Evolutionary conservation across 2,329 filamentous ascomycete species (phyloP).

Genomic region (Fusarium caatingaense): DNA sequence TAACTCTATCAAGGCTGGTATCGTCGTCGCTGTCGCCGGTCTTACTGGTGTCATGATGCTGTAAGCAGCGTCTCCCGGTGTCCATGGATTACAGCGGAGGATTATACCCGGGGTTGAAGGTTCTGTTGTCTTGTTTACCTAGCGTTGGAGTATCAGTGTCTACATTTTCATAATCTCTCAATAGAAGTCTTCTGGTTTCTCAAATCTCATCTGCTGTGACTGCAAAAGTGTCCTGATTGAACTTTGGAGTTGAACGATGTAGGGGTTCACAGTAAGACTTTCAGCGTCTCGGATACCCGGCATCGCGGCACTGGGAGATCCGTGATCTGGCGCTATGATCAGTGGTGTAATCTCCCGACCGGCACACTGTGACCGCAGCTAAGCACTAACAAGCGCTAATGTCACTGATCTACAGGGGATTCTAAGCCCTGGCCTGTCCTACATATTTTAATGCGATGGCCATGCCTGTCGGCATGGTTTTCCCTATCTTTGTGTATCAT

Average conservation of each 20-base stretch:
- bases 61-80: not conserved
- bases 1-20: constrained; percentile 23
- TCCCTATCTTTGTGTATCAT: not conserved
- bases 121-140: not conserved
- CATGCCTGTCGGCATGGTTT: not conserved
- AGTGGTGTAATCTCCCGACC: not conserved
- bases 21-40: constrained; percentile 20
- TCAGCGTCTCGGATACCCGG: not conserved
- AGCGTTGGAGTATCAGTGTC: constrained; percentile 7
- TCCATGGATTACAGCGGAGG: not conserved
- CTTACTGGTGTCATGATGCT: constrained; percentile 34
- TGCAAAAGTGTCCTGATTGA: not conserved
- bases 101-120: not conserved
- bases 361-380: not conserved
- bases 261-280: not conserved
- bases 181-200: not conserved
- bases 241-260: not conserved
- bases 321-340: not conserved
- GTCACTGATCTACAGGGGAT: not conserved
- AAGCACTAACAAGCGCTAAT: not conserved
- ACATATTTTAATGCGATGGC: not conserved
- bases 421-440: not conserved
- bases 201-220: too few species aligned
- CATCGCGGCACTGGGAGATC: not conserved
- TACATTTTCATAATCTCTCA: not conserved